Percentiles rank a stretch among this genome's conserved stretches.
These are phyloP conservation scores for Fusarium agapanthi DNA, from an alignment of 2,329 filamentous ascomycete species.

Conservation along the genomic window DNA sequence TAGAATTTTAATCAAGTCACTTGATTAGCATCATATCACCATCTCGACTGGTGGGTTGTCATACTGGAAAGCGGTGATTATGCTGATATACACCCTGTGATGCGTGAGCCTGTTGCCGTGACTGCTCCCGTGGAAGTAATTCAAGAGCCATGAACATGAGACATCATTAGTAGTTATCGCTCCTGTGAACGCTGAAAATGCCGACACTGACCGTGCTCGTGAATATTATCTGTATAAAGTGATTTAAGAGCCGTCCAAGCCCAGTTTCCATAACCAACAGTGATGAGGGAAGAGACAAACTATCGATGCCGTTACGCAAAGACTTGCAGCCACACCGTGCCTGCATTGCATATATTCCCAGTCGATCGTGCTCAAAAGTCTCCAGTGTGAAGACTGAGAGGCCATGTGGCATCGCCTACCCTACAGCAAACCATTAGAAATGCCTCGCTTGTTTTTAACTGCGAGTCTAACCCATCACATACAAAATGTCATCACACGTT, in stretches of 20 bases:
- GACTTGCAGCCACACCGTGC: background rate
- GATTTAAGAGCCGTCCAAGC: background rate
- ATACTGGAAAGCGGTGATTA: background rate
- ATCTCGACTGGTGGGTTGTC: background rate
- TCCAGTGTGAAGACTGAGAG: background rate
- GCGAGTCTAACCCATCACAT: background rate
- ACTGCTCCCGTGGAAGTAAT: background rate
- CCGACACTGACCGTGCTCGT: background rate
- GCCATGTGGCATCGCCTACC: background rate
- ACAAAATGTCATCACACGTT: background rate
- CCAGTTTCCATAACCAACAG: background rate
- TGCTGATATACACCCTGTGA: background rate
- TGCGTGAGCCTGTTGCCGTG: background rate
- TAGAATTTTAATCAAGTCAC: slow-evolving; percentile 17
- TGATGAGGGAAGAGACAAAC: background rate
- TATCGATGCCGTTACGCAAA: background rate
- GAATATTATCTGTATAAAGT: background rate
- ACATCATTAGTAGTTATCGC: background rate
- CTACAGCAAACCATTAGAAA: background rate
- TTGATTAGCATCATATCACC: slow-evolving; percentile 1
- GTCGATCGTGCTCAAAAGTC: background rate
- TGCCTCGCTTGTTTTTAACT: background rate
- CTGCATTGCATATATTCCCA: background rate
- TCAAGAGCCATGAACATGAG: background rate
- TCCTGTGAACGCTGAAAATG: background rate